Evolutionary conservation across 495 filamentous ascomycete genomes (phyloP), one percentile per base, ranked within the genome.

Genomic region (Talaromyces proteolyticus): DNA sequence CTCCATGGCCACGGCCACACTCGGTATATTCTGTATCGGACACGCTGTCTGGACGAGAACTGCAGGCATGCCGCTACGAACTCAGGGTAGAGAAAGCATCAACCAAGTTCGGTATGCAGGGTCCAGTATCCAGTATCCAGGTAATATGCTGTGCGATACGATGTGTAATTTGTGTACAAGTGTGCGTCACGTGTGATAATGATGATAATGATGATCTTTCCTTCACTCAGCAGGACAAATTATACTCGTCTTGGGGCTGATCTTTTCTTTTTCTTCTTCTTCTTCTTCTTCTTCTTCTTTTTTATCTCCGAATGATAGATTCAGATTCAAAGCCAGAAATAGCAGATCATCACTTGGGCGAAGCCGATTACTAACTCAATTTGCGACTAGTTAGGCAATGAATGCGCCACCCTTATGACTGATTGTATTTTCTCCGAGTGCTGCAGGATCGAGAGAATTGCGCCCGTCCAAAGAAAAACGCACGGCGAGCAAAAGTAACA

Each of bases 21-120:
- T 70, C 53, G 82, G 79, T 54, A 84, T 79, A 68, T 77, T 85
- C 57, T 85, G 79, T 54, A 80, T 86, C 56, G 87, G 85, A 54
- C 78, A 68, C 52, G 82, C 80, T 55, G 77, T 74, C 66, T 83
- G 82, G 54, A 88, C 60, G 48, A 67, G 68, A 37, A 49, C 62
- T 58, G 56, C 56, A 55, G 59, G 46, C 49, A 53, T 53, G 50
- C 42, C 47, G 52, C 52, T 57, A 52, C 50, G 49, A 52, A 56
- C 46, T 39, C 17, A 42, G 6, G n/a, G 19, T 14, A 18, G 20
- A 14, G 45, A 36, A 47, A 36, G 14, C 7, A 26, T 18, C 23
- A 47, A 36, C n/a, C 29, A 21, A n/a, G 26, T 50, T 22, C 18
- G 18, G 29, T 25, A 5, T 44, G 7, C n/a, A 19, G 16, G 37